phyloP scores from a whole-genome alignment of 1,284 basidiomycete genomes.

The Pseudozyma hubeiensis region DNA sequence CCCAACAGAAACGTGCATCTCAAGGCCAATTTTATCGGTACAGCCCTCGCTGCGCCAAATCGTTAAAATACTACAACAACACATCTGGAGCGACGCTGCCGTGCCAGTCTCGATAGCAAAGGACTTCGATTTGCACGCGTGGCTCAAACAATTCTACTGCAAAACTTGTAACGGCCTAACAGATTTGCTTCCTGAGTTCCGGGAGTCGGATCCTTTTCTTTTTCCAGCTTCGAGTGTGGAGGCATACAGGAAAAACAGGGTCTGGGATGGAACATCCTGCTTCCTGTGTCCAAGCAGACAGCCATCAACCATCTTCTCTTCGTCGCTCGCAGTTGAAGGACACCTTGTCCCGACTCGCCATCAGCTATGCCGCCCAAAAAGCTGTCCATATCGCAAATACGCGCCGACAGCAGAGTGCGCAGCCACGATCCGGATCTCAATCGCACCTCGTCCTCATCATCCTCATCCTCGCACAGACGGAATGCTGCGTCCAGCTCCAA shows the following conservation, averaged over 20 bases:
- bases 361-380: constrained; percentile 32
- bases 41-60: constrained; percentile 5
- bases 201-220: too few relatives aligned
- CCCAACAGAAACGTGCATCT: neutral
- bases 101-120: constrained; percentile 37
- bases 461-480: constrained; percentile 10
- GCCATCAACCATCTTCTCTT: too few relatives aligned
- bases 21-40: neutral
- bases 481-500: constrained; percentile 8
- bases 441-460: constrained; percentile 15
- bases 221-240: too few relatives aligned
- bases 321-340: too few relatives aligned
- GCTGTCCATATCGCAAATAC: constrained; percentile 35
- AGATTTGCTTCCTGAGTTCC: too few relatives aligned
- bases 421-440: constrained; percentile 45
- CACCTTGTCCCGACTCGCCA: too few relatives aligned
- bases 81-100: constrained; percentile 32
- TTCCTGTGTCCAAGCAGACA: too few relatives aligned
- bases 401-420: constrained; percentile 24
- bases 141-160: too few relatives aligned
- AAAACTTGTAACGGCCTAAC: neutral
- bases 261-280: neutral
- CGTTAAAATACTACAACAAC: too few relatives aligned
- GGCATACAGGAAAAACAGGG: too few relatives aligned
- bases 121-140: neutral